Evolutionary conservation across 2,329 filamentous ascomycete genomes (phyloP), one percentile per base, ranked within the genome.

Genomic region (Immersiporthe knoxdaviesiana): DNA sequence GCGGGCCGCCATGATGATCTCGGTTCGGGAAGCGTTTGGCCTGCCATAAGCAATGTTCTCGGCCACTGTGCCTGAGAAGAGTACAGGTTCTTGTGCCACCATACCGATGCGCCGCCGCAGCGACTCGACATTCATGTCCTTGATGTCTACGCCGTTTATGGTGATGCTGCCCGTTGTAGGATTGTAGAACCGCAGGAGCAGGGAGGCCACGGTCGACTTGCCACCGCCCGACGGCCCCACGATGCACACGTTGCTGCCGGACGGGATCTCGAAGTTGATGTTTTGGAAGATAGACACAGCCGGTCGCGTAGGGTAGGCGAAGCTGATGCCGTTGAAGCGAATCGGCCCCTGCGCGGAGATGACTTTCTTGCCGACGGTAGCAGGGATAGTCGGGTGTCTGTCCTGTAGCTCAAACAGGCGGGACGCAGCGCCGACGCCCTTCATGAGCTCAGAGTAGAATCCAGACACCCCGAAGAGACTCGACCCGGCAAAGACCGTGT

Each of bases 371-470:
- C 96, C 96, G 65, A 91, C 89, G 0, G 97, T 99, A 27, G 94
- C 89, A n/a, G 91, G 91, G 71, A 98, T 97, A 2, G 90, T 91
- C 0, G 94, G 92, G 69, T 92, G 84, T 72, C 96, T 90, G 78
- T 99, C 96, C 78, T 98, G 94, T 7, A 99, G 87, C 77, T 99
- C 96, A 76, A 99, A 99, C 1, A 99, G 85, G 70, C 96, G 91
- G 76, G 92, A 97, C n/a, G 96, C 96, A 56, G 96, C 96, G 75
- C 97, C 96, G 4, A 97, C 95, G 56, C 97, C 97, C 80, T 99
- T 99, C 96, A 99, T 99, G 71, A 99, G 85, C 78, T 99, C 96
- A 0, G 94, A 97, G 80, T 97, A 99, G 81, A 99, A 99, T 68
- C 92, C 93, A 4, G 94, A 97, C 1, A 99, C 84, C 4, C 96